Base-by-base conservation (phyloP, 1,284 basidiomycete species). In the Dichomitus squalens region DNA sequence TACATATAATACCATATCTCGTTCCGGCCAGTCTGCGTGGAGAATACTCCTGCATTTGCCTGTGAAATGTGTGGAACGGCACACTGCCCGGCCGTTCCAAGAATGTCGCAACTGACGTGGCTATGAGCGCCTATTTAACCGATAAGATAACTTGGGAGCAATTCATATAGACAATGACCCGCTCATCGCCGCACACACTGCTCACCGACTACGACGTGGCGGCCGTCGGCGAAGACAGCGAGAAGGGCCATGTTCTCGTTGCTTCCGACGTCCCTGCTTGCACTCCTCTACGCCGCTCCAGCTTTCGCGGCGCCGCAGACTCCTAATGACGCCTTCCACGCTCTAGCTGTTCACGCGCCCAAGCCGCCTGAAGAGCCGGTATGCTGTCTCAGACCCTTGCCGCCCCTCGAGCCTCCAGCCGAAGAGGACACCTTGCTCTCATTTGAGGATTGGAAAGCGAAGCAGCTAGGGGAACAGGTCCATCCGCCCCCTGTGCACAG, bases 371-470 rank as follows among this genome's bases (percentile, higher is more conserved):
- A 84, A 39, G 80, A 71, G 14, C 87, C 84, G 2, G 66, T 90
- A 50, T 92, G 90, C 71, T 88, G 87, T 65, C 73, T 92, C 54
- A 83, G 79, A 51, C 82, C 85, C 5, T 68, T 79, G 16, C 73
- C 78, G 20, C 75, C 82, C 2, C 63, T 78, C 11, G 81, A 83
- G 54, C 69, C 79, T 5, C 74, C 76, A 35, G 55, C 70, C 8
- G 87, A 90, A 52, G 84, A 86, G 51, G 84, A 85, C 49, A 71
- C 86, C 2, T 76, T 95, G 29, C 81, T 94, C 21, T 90, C 90
- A 0, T 96, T 96, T 68, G 91, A 95, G 66, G 93, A 96, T 60
- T 96, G 93, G 94, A 95, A 95, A 72, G 81, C 83, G 43, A 88
- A 83, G 57, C 86, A 87, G 54, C 66, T 78, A 36, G 73, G 77